These are phyloP conservation scores for Benincasa hispida DNA, from an alignment of 306 rosid genomes.

Conservation along the genomic window DNA sequence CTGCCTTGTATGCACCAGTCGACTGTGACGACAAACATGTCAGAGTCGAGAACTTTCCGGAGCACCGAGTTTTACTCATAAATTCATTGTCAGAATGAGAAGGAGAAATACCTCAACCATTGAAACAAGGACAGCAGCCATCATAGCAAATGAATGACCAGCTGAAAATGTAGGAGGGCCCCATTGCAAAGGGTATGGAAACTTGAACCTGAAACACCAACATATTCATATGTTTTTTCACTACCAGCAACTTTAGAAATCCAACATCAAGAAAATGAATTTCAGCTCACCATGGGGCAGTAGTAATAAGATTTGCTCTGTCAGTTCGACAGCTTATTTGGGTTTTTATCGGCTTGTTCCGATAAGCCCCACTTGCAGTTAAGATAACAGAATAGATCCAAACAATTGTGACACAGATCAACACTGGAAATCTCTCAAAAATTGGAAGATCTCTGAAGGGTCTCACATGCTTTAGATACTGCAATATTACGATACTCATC, in stretches of 20 bases:
- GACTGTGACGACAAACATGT: constrained; percentile 42
- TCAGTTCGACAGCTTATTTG: constrained; percentile 80
- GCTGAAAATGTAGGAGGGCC: constrained; percentile 98
- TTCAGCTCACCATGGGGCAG: constrained; percentile 71
- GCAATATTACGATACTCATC: constrained; percentile 21
- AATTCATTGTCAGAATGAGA: background rate
- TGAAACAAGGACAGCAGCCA: constrained; percentile 90
- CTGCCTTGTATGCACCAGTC: constrained; percentile 85
- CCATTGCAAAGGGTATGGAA: constrained; percentile 96
- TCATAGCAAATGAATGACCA: constrained; percentile 92
- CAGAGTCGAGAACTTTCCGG: background rate
- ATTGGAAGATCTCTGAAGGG: constrained; percentile 74
- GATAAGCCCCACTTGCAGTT: constrained; percentile 90
- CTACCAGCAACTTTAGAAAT: background rate
- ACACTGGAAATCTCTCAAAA: constrained; percentile 83
- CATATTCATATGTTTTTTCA: background rate
- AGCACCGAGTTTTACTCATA: background rate
- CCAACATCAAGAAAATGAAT: background rate
- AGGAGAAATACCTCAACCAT: constrained; percentile 79
- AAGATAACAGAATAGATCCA: constrained; percentile 85
- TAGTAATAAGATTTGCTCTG: constrained; percentile 66
- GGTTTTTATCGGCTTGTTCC: constrained; percentile 30
- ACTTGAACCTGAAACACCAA: constrained; percentile 57
- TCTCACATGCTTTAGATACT: constrained; percentile 92
- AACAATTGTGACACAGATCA: constrained; percentile 64